Conservation (phyloP, 2,329 filamentous ascomycete genomes). For the Lasiodiplodia citricola region DNA sequence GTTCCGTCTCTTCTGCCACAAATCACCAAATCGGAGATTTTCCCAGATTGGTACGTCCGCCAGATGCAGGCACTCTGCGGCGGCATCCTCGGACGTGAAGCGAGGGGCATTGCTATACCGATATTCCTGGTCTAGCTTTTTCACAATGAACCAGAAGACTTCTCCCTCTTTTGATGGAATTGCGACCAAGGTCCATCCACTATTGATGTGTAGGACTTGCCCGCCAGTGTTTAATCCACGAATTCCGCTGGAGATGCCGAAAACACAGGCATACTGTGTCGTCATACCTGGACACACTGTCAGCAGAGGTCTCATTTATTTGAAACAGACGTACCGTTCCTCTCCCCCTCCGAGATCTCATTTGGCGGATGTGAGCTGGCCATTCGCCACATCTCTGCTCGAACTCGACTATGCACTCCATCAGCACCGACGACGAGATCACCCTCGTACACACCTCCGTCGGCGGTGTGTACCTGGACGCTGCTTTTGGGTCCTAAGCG, state of each 20-base stretch:
- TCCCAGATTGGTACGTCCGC: slow-evolving; percentile 36
- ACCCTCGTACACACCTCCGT: neutral
- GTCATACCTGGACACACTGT: neutral
- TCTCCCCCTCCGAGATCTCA: slow-evolving; percentile 17
- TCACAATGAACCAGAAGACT: slow-evolving; percentile 35
- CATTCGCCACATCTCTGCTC: slow-evolving; percentile 18
- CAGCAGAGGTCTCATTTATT: neutral
- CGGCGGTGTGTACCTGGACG: neutral
- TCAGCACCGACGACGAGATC: slow-evolving; percentile 17
- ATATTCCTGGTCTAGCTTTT: slow-evolving; percentile 35
- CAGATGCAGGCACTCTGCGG: slow-evolving; percentile 34
- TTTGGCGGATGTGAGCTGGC: slow-evolving; percentile 22
- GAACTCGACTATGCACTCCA: slow-evolving; percentile 13
- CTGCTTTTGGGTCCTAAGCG: slow-evolving; percentile 27
- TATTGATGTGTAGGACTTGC: slow-evolving; percentile 26
- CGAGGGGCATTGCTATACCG: slow-evolving; percentile 31
- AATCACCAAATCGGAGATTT: slow-evolving; percentile 39
- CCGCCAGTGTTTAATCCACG: slow-evolving; percentile 7
- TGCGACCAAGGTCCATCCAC: slow-evolving; percentile 29
- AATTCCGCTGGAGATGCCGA: neutral
- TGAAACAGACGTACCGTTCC: slow-evolving; percentile 10
- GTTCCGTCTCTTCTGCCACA: slow-evolving; percentile 37
- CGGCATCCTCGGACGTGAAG: slow-evolving; percentile 41
- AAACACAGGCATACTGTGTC: neutral
- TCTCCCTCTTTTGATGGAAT: slow-evolving; percentile 29